phyloP scores from a whole-genome alignment of 345 rosid genomes.

The Eucalyptus polybractea region DNA sequence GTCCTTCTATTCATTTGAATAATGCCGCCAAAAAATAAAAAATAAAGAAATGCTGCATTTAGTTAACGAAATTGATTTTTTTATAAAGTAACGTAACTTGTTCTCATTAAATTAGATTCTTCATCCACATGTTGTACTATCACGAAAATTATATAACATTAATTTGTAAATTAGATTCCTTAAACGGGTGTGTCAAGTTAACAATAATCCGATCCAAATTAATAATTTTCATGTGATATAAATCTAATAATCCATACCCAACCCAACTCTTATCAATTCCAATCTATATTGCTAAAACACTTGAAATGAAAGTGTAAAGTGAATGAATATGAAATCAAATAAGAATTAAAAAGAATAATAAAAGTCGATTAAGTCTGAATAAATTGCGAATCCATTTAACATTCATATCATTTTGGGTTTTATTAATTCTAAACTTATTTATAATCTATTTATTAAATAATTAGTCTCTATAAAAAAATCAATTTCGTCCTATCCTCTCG shows the following conservation, averaged over 20 bases:
- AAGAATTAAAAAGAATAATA: too few species aligned
- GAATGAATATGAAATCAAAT: fast-evolving
- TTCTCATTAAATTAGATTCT: background rate
- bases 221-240: too few species aligned
- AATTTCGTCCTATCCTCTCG: background rate
- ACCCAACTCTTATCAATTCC: fast-evolving
- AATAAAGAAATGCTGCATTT: background rate
- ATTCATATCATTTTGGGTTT: too few species aligned
- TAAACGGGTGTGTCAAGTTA: fast-evolving
- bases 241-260: too few species aligned
- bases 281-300: fast-evolving
- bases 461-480: background rate
- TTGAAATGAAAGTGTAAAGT: too few species aligned
- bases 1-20: background rate
- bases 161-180: background rate
- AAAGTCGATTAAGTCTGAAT: too few species aligned
- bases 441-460: too few species aligned
- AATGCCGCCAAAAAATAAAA: background rate
- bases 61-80: background rate
- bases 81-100: background rate
- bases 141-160: background rate
- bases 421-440: too few species aligned
- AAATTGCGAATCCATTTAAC: fast-evolving
- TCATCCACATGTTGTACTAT: background rate
- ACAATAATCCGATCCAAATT: too few species aligned